Evolutionary conservation across 768 basidiomycete genomes (phyloP), one percentile per base, ranked within the genome.

Genomic region (Termitomyces heimii): DNA sequence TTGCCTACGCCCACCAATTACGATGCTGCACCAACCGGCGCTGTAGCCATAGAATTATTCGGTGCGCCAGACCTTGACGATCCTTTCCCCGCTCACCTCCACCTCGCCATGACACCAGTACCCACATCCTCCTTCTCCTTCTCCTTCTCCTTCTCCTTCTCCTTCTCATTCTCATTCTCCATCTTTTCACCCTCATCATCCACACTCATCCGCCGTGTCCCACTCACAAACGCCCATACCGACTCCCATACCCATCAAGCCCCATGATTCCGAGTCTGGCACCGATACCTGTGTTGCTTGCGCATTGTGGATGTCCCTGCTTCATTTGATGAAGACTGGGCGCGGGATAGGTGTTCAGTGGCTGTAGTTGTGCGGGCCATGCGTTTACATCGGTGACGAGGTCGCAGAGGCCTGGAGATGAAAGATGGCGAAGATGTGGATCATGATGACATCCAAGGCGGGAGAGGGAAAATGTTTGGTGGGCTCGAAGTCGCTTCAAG

Each of bases 181-280:
- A 44, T 24, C 24, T 7, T 14, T 32, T 39, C 50, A 16, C 22
- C 29, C 10, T 14, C 35, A n/a, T 54, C 48, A 52, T 59, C 52
- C 34, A 46, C 20, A 6, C 16, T 40, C 39, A 40, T 40, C 39
- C n/a, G 39, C n/a, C 9, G 22, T 2, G 28, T 42, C 53, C 44
- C 51, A 35, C 43, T 57, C 5, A 66, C 63, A 12, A 8, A 60
- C 60, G 1, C 65, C 63, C 62, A 67, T 56, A 35, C 65, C 65
- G 13, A 67, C 53, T 0, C 65, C 65, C 57, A 66, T 54, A 22
- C 66, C 66, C 59, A 67, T 35, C 66, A 39, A 67, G 60, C 48
- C 67, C 67, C 65, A 67, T 63, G 7, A 66, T 67, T 39, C 65
- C 62, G 6, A 67, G 42, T 40, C 64, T 61, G 8, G 63, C 60